Conservation (phyloP, 1,284 basidiomycete genomes). For the Vanrija pseudolonga region DNA sequence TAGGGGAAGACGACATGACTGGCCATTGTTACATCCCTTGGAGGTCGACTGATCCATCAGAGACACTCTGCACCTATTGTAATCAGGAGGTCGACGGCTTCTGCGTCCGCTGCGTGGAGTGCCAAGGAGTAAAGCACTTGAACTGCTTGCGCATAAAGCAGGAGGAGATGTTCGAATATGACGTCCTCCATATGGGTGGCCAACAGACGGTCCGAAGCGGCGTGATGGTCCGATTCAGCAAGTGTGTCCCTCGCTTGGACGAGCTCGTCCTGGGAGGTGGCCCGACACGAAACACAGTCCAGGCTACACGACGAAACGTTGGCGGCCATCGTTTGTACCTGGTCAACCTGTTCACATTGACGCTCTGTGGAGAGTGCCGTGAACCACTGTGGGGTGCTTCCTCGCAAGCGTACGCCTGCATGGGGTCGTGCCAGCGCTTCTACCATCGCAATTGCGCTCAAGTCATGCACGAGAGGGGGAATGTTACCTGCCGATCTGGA, state of each 20-base stretch:
- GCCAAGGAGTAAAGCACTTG: conserved; percentile 24
- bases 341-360: conserved; percentile 67
- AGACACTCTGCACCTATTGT: conserved; percentile 9
- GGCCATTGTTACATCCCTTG: conserved; percentile 38
- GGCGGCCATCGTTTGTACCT: conserved; percentile 36
- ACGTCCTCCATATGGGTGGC: conserved; percentile 12
- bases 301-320: conserved; percentile 14
- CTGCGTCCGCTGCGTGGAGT: conserved; percentile 33
- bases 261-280: conserved; percentile 24
- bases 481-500: conserved; percentile 51
- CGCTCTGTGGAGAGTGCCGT: conserved; percentile 63
- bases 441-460: conserved; percentile 58
- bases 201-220: background rate
- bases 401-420: conserved; percentile 63
- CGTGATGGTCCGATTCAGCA: conserved; percentile 28
- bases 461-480: conserved; percentile 33
- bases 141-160: conserved; percentile 25
- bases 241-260: conserved; percentile 21
- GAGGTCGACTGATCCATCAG: conserved; percentile 11
- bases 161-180: conserved; percentile 24
- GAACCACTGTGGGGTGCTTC: conserved; percentile 68
- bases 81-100: conserved; percentile 26
- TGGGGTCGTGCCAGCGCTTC: conserved; percentile 58
- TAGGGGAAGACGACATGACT: conserved; percentile 30
- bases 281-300: background rate